Evolutionary conservation across 805 yeast species (phyloP).

Genomic region (Yarrowia deformans): DNA sequence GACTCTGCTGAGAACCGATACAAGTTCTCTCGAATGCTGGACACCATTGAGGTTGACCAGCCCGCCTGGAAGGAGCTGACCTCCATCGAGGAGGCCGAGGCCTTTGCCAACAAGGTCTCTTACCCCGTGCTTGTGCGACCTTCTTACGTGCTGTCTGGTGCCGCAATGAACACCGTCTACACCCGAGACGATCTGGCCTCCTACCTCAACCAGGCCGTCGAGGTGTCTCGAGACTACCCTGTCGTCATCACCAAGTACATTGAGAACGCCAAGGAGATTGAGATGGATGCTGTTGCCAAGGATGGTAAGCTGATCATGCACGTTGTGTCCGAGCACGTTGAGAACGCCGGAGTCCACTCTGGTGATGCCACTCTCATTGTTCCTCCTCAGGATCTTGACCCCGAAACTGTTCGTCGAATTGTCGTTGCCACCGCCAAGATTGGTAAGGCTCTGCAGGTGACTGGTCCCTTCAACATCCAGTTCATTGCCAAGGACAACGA

Average conservation of each 20-base stretch:
- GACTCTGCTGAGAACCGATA: conserved; percentile 98
- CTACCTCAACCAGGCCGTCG: conserved; percentile 91
- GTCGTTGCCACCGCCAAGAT: conserved; percentile 96
- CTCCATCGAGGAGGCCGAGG: conserved; percentile 89
- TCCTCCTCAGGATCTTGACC: conserved; percentile 94
- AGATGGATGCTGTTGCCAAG: conserved; percentile 97
- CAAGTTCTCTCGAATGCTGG: conserved; percentile 97
- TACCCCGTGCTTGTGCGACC: conserved; percentile 98
- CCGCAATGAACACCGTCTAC: conserved; percentile 98
- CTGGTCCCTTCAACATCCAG: conserved; percentile 98
- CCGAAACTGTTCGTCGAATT: conserved; percentile 88
- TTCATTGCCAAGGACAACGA: conserved; percentile 95
- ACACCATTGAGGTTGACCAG: conserved; percentile 95
- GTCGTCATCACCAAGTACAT: conserved; percentile 97
- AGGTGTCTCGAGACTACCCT: conserved; percentile 97
- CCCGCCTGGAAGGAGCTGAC: conserved; percentile 99
- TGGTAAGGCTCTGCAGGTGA: conserved; percentile 91
- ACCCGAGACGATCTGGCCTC: conserved; percentile 85
- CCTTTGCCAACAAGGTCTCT: conserved; percentile 85
- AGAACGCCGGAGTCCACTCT: conserved; percentile 98
- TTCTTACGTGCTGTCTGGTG: conserved; percentile 95
- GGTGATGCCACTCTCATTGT: conserved; percentile 98
- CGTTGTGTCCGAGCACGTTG: conserved; percentile 98
- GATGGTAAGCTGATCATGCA: conserved; percentile 96
- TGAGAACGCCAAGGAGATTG: conserved; percentile 96